phyloP scores from a whole-genome alignment of 139 green algal species.

The Gonium pectorale region DNA sequence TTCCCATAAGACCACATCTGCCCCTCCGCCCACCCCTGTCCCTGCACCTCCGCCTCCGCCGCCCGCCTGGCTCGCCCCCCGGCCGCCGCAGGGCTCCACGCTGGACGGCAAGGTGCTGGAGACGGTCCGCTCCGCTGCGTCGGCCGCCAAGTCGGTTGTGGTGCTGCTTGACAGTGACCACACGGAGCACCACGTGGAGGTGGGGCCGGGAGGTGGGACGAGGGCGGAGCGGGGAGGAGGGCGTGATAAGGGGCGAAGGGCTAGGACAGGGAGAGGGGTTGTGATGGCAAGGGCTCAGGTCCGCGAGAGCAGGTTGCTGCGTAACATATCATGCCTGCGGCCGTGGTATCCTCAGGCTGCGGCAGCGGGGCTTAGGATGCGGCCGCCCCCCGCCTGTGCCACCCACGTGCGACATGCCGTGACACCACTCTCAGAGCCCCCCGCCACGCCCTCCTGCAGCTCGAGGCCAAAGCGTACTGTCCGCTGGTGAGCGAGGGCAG shows the following conservation, averaged over 20 bases:
- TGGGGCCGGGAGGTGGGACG: background rate
- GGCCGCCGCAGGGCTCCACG: slow-evolving; percentile 13
- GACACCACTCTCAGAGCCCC: no score
- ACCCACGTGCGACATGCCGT: no score
- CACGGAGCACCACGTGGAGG: slow-evolving; percentile 47
- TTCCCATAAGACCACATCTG: background rate
- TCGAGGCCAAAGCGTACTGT: slow-evolving; percentile 54
- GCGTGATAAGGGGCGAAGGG: background rate
- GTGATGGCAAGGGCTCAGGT: no score
- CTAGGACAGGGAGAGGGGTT: no score
- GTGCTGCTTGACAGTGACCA: slow-evolving; percentile 64
- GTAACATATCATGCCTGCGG: no score
- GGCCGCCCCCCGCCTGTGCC: no score
- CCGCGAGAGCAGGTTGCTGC: no score
- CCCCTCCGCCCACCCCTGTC: background rate
- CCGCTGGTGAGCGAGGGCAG: slow-evolving; percentile 46
- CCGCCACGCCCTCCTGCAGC: background rate
- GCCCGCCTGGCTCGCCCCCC: background rate
- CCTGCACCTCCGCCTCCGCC: no score
- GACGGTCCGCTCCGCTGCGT: background rate
- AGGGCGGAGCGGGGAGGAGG: no score
- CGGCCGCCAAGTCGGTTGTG: slow-evolving; percentile 33
- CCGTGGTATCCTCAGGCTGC: no score
- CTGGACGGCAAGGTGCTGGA: background rate
- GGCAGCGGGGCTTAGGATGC: no score